Conservation (phyloP, 2,329 filamentous ascomycete species). For the Microcyclospora tardicrescens region DNA sequence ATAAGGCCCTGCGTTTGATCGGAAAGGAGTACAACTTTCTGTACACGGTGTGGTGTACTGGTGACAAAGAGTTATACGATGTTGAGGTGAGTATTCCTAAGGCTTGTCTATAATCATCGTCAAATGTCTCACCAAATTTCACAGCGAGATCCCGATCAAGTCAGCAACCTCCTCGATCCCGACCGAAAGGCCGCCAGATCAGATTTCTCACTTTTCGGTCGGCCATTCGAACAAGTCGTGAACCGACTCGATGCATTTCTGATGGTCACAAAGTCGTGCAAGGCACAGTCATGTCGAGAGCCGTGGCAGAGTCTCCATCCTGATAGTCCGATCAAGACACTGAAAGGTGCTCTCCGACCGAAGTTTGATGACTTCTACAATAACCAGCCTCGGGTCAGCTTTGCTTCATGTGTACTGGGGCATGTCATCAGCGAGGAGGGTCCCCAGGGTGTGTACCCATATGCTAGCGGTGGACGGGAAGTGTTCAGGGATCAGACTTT, state of each 20-base stretch:
- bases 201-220: slow-evolving; percentile 9
- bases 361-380: slow-evolving; percentile 22
- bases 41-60: slow-evolving; percentile 57
- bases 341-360: slow-evolving; percentile 15
- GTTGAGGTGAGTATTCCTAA: slow-evolving; percentile 4
- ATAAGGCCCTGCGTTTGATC: slow-evolving; percentile 18
- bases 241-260: slow-evolving; percentile 21
- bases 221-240: slow-evolving; percentile 10
- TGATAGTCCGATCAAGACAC: slow-evolving; percentile 12
- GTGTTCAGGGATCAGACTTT: too few species aligned
- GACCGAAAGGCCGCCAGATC: slow-evolving; percentile 2
- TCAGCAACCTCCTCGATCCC: slow-evolving; percentile 12
- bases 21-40: slow-evolving; percentile 42
- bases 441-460: slow-evolving; percentile 21
- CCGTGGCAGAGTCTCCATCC: slow-evolving; percentile 23
- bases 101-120: not conserved
- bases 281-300: slow-evolving; percentile 14
- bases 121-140: not conserved
- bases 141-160: slow-evolving; percentile 12
- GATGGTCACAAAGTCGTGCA: slow-evolving; percentile 23
- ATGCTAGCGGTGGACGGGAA: too few species aligned
- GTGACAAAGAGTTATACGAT: slow-evolving; percentile 55
- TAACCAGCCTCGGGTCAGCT: slow-evolving; percentile 33
- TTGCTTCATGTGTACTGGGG: slow-evolving; percentile 41
- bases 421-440: slow-evolving; percentile 46